These are phyloP conservation scores for Cladophialophora chaetospira DNA, from an alignment of 2,329 filamentous ascomycete species.

Conservation along the genomic window DNA sequence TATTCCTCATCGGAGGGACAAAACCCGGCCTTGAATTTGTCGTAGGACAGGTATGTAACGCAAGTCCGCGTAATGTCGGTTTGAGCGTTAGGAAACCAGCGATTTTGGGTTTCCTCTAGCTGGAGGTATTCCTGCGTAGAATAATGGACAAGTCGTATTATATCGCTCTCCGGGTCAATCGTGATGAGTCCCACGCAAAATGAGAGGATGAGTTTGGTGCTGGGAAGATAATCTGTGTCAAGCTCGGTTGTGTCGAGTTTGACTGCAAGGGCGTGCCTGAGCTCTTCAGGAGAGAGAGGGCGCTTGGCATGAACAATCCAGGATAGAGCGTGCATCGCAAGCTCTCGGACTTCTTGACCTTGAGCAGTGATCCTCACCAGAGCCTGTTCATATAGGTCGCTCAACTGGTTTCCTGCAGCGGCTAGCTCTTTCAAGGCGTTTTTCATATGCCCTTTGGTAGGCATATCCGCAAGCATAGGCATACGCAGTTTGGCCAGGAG, in stretches of 20 bases:
- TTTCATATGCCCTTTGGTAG: not conserved
- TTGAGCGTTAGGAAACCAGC: conserved; percentile 27
- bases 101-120: conserved; percentile 12
- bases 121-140: conserved; percentile 53
- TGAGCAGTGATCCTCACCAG: conserved; percentile 28
- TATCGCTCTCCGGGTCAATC: conserved; percentile 29
- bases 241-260: conserved; percentile 25
- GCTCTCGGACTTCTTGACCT: not conserved
- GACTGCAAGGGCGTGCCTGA: conserved; percentile 36
- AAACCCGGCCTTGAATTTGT: conserved; percentile 16
- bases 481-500: conserved; percentile 16
- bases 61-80: conserved; percentile 29
- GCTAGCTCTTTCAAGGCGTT: not conserved
- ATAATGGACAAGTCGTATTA: conserved; percentile 44
- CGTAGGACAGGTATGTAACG: conserved; percentile 33
- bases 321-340: conserved; percentile 29
- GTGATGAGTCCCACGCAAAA: conserved; percentile 34
- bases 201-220: conserved; percentile 28
- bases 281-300: conserved; percentile 30
- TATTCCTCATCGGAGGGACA: conserved; percentile 1
- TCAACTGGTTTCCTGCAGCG: too few species aligned
- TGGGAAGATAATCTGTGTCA: conserved; percentile 31
- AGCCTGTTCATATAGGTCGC: not conserved
- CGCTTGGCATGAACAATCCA: conserved; percentile 31
- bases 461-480: not conserved